Base-by-base conservation (phyloP, 768 basidiomycete genomes). In the Trametes cingulata region DNA sequence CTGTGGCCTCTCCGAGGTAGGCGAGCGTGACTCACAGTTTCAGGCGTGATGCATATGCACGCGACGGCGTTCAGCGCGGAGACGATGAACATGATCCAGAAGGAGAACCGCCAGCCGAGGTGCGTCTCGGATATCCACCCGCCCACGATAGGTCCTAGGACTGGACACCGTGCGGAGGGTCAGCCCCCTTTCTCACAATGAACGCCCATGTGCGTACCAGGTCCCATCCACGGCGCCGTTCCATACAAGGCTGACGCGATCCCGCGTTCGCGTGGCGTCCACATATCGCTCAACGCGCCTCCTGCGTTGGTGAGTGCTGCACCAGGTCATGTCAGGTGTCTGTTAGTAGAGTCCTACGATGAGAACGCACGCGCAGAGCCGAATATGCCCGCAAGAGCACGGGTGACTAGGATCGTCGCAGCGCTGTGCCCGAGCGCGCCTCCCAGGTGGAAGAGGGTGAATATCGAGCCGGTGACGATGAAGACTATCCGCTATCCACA, bases 61-160 rank as follows among this genome's bases (percentile, higher is more conserved):
- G 77, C 64, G 24, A 81, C 57, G 19, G 82, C 73, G 19, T 79
- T 80, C 49, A 81, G 52, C 3, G 64, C 74, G 14, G 84, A 76
- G 58, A 85, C 77, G 20, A 83, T 80, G 64, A 85, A 78, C 75
- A 83, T 83, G 56, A 88, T 74, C 84, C 85, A 86, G 69, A 87
- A 88, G 52, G 82, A 82, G 67, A 84, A 84, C 39, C 80, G 77
- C 85, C 85, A 88, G 19, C 81, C 82, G 10, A 84, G 75, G 22
- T 65, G 72, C 10, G 70, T 80, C 69, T 72, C 59, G 15, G 79
- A 81, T 13, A 85, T 80, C 70, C 81, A 86, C n/a, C 85, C 85
- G 20, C 87, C 85, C 25, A 86, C 80, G 54, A 90, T 80, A 2
- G 87, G 86, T 1, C 87, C 86, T n/a, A 85, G 74, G 6, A 86